Evolutionary conservation across 78 protist genomes (phyloP).

Genomic region (Chrysochromulina parva): DNA sequence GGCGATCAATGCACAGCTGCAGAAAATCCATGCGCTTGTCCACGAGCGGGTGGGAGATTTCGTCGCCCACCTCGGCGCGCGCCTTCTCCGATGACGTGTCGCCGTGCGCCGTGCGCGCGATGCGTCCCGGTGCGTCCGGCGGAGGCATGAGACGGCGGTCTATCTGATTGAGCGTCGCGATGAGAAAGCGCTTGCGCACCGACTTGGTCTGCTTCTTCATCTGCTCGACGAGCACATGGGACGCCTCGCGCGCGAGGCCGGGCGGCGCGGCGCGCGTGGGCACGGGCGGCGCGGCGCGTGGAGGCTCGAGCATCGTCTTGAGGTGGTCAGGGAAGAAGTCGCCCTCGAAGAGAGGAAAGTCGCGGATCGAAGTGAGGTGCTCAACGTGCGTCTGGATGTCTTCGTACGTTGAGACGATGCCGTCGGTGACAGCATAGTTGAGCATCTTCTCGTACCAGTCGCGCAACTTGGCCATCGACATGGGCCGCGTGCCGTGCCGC

Average conservation of each 20-base stretch:
- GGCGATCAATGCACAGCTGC: neutral
- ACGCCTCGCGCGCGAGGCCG: neutral
- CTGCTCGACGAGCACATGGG: neutral
- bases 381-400: neutral
- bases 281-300: too few relatives aligned
- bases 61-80: too few relatives aligned
- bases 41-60: neutral
- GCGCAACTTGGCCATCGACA: constrained; percentile 42
- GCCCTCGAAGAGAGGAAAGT: constrained; percentile 1
- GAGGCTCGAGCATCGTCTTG: neutral
- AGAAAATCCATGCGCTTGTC: neutral
- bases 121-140: too few relatives aligned
- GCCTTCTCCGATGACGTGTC: too few relatives aligned
- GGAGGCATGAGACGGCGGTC: neutral
- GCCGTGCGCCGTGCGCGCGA: too few relatives aligned
- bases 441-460: constrained; percentile 54
- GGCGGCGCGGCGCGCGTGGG: neutral
- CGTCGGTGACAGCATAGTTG: neutral
- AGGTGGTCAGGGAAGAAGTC: neutral
- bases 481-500: neutral
- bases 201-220: neutral
- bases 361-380: neutral
- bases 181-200: neutral
- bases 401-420: neutral
- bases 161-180: neutral